These are phyloP conservation scores for Termitomyces sp. DNA, from an alignment of 768 basidiomycete species.

Conservation along the genomic window DNA sequence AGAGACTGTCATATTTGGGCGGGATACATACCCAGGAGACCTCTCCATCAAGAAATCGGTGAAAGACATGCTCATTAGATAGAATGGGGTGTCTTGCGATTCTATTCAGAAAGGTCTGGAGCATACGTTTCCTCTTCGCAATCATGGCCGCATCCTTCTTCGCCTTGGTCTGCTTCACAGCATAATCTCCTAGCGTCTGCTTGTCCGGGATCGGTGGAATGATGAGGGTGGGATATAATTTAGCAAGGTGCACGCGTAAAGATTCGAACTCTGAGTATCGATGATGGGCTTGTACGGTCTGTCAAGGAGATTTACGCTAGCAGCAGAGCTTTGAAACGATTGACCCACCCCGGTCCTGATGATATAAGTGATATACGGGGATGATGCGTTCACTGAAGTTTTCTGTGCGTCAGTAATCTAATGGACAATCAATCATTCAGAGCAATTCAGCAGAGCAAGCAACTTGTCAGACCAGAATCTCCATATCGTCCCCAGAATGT, in stretches of 20 bases:
- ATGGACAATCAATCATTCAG: not conserved
- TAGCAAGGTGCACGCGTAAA: constrained; percentile 73
- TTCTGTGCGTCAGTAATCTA: constrained; percentile 96
- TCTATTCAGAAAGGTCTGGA: constrained; percentile 93
- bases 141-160: constrained; percentile 95
- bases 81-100: constrained; percentile 89
- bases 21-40: constrained; percentile 80
- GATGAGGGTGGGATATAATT: constrained; percentile 92
- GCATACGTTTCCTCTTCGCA: constrained; percentile 85
- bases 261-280: constrained; percentile 99
- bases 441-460: not conserved
- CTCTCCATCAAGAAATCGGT: constrained; percentile 92
- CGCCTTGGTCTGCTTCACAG: constrained; percentile 93
- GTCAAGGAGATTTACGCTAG: constrained; percentile 3
- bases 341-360: constrained; percentile 75
- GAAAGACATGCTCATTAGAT: constrained; percentile 94
- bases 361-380: constrained; percentile 92
- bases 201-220: constrained; percentile 98
- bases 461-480: constrained; percentile 58
- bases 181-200: constrained; percentile 93
- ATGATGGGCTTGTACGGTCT: constrained; percentile 81
- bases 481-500: constrained; percentile 78
- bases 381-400: constrained; percentile 82
- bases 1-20: not conserved
- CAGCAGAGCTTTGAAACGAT: constrained; percentile 3